These are phyloP conservation scores for Wilhelminamyces savonicus DNA, from an alignment of 805 yeast species.

Conservation along the genomic window DNA sequence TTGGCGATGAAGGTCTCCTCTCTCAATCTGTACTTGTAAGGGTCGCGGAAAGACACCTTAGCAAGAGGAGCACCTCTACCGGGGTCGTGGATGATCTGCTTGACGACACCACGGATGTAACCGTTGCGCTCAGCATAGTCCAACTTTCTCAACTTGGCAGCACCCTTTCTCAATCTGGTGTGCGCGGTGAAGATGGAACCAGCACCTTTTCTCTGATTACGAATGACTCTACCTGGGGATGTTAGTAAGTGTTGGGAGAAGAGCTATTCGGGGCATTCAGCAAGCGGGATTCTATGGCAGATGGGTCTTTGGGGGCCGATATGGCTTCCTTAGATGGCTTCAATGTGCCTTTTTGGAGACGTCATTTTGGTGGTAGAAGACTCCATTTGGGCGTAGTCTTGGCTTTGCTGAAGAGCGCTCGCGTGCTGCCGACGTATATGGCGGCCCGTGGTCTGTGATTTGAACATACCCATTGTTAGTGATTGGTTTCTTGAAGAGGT, in stretches of 20 bases:
- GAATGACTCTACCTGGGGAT: slow-evolving; percentile 99
- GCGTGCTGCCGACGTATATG: no score
- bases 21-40: slow-evolving; percentile 96
- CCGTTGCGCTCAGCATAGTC: slow-evolving; percentile 99
- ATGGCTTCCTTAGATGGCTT: no score
- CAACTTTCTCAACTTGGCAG: slow-evolving; percentile 98
- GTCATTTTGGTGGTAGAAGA: no score
- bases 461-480: no score
- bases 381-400: no score
- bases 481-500: no score
- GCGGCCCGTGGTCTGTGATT: no score
- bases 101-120: slow-evolving; percentile 98
- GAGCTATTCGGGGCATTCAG: slow-evolving; percentile 7
- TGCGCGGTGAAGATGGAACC: slow-evolving; percentile 99
- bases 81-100: slow-evolving; percentile 98
- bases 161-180: slow-evolving; percentile 99
- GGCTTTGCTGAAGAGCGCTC: no score
- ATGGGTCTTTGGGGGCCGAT: slow-evolving; percentile 9
- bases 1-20: slow-evolving; percentile 98
- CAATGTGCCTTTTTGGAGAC: no score
- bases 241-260: slow-evolving; percentile 15
- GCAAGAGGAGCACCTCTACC: slow-evolving; percentile 99
- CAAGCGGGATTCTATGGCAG: slow-evolving; percentile 10
- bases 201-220: slow-evolving; percentile 99
- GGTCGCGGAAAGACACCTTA: slow-evolving; percentile 98